Conservation (phyloP, 2,329 filamentous ascomycete species). For the Tolypocladium cylindrosporum region DNA sequence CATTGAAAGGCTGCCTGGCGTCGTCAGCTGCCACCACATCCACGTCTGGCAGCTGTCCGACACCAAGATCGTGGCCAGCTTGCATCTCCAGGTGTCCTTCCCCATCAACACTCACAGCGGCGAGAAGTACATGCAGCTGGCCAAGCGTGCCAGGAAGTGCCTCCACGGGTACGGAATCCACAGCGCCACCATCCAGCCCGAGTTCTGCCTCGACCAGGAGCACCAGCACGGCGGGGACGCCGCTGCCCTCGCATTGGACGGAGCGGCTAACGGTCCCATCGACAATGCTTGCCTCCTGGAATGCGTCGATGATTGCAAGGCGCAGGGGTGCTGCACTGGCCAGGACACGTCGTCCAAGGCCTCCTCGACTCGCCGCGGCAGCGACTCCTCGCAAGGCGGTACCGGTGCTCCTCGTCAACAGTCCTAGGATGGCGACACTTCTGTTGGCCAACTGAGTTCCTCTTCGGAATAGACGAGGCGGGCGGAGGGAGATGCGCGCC, state of each 20-base stretch:
- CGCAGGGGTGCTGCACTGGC: constrained; percentile 19
- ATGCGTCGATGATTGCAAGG: constrained; percentile 26
- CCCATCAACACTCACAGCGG: constrained; percentile 74
- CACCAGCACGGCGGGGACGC: constrained; percentile 29
- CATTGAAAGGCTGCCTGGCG: constrained; percentile 73
- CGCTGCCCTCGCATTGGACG: constrained; percentile 24
- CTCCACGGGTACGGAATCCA: constrained; percentile 95
- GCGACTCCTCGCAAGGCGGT: constrained; percentile 19
- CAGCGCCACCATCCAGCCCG: constrained; percentile 93
- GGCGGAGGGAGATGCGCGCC: neutral
- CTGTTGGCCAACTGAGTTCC: neutral
- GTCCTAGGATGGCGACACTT: neutral
- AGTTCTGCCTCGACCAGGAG: constrained; percentile 55
- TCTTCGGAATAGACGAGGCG: neutral
- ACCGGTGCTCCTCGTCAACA: constrained; percentile 5
- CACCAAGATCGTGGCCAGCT: constrained; percentile 83
- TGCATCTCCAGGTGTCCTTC: constrained; percentile 89
- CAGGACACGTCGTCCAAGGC: constrained; percentile 21
- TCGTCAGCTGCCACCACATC: constrained; percentile 86
- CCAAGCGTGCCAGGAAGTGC: constrained; percentile 72
- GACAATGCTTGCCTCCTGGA: constrained; percentile 38
- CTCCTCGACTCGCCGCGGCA: constrained; percentile 24
- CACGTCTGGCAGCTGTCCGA: constrained; percentile 98
- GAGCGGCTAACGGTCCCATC: constrained; percentile 15
- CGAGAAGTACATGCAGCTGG: constrained; percentile 82